Evolutionary conservation across 129 eudicot species (phyloP).

Genomic region (Arctium minus): DNA sequence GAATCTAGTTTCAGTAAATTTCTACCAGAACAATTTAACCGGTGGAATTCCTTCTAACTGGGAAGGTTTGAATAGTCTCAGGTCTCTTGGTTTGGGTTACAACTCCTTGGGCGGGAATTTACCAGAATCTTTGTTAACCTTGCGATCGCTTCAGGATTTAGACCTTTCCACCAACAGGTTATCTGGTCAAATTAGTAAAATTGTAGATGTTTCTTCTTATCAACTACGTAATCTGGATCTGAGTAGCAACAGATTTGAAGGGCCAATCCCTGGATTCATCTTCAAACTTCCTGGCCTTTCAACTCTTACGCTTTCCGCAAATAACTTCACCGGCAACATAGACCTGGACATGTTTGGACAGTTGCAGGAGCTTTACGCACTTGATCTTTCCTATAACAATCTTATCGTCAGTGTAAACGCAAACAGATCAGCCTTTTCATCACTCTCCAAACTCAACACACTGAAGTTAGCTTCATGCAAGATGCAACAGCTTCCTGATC

Average conservation of each 20-base stretch:
- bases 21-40: conserved; percentile 36
- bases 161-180: conserved; percentile 40
- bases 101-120: conserved; percentile 39
- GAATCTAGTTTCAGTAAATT: conserved; percentile 29
- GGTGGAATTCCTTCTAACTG: conserved; percentile 37
- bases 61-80: conserved; percentile 38
- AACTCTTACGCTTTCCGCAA: conserved; percentile 35
- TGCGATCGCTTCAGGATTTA: conserved; percentile 32
- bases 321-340: conserved; percentile 42
- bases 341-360: conserved; percentile 24
- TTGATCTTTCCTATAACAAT: conserved; percentile 55
- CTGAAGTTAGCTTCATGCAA: conserved; percentile 58
- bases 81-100: conserved; percentile 27
- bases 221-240: conserved; percentile 32
- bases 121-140: conserved; percentile 37
- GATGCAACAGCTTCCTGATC: conserved; percentile 35
- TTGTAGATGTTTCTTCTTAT: not conserved
- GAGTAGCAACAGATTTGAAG: conserved; percentile 42
- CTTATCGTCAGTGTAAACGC: conserved; percentile 22
- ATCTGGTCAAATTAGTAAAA: conserved; percentile 26
- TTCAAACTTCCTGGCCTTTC: conserved; percentile 33
- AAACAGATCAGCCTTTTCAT: conserved; percentile 17
- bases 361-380: conserved; percentile 31
- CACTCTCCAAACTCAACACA: conserved; percentile 23
- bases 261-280: conserved; percentile 39